Conservation (phyloP, 495 filamentous ascomycete genomes). For the Podospora conica region DNA sequence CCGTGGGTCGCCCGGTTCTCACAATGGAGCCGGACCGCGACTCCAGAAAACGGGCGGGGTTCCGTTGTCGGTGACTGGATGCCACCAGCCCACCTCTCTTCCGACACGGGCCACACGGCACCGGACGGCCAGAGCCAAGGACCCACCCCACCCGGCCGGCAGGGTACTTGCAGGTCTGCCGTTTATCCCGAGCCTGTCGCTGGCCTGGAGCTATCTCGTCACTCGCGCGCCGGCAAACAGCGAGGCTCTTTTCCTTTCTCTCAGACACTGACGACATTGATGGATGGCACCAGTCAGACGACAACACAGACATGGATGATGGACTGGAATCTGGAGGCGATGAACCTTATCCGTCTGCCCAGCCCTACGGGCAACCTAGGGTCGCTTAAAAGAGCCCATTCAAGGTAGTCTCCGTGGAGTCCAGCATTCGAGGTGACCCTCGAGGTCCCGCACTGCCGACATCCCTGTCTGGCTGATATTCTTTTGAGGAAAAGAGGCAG, state of each 20-base stretch:
- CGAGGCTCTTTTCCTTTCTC: background rate
- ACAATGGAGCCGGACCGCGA: conserved; percentile 3
- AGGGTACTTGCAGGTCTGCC: background rate
- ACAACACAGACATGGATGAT: background rate
- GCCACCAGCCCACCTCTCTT: background rate
- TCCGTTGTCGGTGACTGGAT: background rate
- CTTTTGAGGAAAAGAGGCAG: background rate
- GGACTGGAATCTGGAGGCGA: background rate
- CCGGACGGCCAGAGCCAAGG: conserved; percentile 1
- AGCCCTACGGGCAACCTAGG: background rate
- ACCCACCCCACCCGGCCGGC: conserved; percentile 7
- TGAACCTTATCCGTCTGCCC: background rate
- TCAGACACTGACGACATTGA: background rate
- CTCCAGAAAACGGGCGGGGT: conserved; percentile 6
- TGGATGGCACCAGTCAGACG: background rate
- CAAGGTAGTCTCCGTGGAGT: background rate
- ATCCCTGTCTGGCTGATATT: background rate
- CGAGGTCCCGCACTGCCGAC: background rate
- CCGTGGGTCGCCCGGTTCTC: background rate
- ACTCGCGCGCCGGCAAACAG: background rate
- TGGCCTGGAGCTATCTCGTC: background rate
- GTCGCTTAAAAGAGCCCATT: background rate
- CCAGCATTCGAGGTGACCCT: no score
- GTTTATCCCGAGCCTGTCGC: background rate
- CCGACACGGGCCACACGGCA: background rate